Conservation (phyloP, 2,329 filamentous ascomycete genomes). For the Colletotrichum abscissum region DNA sequence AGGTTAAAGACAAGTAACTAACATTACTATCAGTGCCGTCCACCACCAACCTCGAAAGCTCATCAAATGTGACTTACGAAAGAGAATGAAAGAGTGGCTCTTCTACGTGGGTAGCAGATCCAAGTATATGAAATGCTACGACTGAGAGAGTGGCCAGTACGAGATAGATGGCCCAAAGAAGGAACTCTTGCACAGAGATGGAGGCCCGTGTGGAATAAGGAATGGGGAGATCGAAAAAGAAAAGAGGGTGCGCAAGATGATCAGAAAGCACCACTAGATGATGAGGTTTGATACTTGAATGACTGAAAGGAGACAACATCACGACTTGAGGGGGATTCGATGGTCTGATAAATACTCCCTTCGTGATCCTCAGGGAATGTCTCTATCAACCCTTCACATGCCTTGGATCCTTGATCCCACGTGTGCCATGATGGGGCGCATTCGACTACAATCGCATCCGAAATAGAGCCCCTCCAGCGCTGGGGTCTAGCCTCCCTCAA, state of each 20-base stretch:
- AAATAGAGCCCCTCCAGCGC: constrained; percentile 21
- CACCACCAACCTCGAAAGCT: background rate
- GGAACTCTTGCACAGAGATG: constrained; percentile 7
- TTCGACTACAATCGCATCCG: background rate
- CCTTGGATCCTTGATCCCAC: background rate
- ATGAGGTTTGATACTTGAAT: constrained; percentile 3
- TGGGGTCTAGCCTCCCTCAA: background rate
- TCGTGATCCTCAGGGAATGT: constrained; percentile 14
- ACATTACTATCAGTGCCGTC: background rate
- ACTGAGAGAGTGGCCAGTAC: background rate
- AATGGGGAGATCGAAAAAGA: constrained; percentile 4
- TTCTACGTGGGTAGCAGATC: background rate
- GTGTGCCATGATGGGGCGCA: background rate
- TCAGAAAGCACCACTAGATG: background rate
- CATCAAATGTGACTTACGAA: background rate
- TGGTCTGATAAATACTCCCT: constrained; percentile 21
- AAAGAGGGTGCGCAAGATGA: background rate
- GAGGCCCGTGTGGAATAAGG: constrained; percentile 9
- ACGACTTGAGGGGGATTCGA: constrained; percentile 14
- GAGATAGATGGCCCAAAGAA: background rate
- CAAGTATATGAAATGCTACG: background rate
- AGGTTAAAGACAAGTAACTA: background rate
- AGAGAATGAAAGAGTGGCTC: background rate
- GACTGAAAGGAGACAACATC: constrained; percentile 7
- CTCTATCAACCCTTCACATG: constrained; percentile 17